A percentile compares a stretch with the other conserved stretches of the same genome.
Conservation (phyloP, 148 eudicot species). For the Diospyros lotus region DNA sequence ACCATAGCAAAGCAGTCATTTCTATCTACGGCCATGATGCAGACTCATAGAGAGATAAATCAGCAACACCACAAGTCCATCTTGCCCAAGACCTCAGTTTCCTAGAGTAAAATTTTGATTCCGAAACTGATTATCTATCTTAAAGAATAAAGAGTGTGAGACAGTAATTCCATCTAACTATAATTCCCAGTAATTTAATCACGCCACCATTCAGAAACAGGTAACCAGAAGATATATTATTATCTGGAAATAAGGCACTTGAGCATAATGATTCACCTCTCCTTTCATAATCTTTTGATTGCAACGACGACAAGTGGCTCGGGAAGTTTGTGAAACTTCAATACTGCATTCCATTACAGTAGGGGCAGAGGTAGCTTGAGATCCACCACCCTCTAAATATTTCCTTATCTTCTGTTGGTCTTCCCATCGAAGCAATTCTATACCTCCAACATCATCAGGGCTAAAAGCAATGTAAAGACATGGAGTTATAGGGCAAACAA, state of each 20-base stretch:
- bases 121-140: not conserved
- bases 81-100: not conserved
- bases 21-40: no score
- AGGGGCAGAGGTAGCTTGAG: conserved; percentile 26
- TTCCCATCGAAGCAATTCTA: conserved; percentile 92
- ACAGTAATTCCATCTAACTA: not conserved
- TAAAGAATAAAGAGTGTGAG: not conserved
- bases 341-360: conserved; percentile 42
- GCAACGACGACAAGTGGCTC: conserved; percentile 81
- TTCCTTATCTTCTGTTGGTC: conserved; percentile 87
- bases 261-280: conserved; percentile 45
- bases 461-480: conserved; percentile 29
- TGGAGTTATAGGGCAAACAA: conserved; percentile 4
- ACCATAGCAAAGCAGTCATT: no score
- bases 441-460: conserved; percentile 76
- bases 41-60: no score
- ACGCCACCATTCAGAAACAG: not conserved
- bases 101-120: not conserved
- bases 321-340: conserved; percentile 78
- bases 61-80: no score
- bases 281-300: conserved; percentile 82
- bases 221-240: not conserved
- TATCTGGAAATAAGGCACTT: not conserved
- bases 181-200: not conserved
- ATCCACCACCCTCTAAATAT: conserved; percentile 53